Percentiles rank a stretch among this genome's conserved stretches.
phyloP scores from a whole-genome alignment of 1,284 basidiomycete genomes.

The Sporisorium exsertum region DNA sequence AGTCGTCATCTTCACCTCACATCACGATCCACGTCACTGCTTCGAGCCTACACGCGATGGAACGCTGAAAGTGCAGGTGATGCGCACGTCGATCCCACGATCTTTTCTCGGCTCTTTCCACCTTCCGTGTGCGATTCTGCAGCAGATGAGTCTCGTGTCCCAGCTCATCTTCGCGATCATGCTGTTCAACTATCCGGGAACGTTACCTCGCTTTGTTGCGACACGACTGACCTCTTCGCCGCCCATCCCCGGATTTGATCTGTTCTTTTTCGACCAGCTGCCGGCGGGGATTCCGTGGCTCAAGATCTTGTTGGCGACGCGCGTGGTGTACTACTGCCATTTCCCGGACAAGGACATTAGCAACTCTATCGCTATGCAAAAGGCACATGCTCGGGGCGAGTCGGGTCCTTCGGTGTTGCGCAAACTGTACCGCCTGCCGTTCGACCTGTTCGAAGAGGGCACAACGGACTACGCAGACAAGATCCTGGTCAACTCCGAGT shows the following conservation, averaged over 20 bases:
- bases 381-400: conserved; percentile 66
- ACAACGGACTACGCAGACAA: conserved; percentile 91
- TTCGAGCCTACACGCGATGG: conserved; percentile 70
- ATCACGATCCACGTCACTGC: conserved; percentile 79
- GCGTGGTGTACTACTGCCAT: conserved; percentile 96
- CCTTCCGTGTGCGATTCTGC: conserved; percentile 87
- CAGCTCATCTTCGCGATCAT: conserved; percentile 60
- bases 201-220: conserved; percentile 59
- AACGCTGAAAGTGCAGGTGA: conserved; percentile 82
- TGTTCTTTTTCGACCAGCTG: conserved; percentile 94
- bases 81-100: conserved; percentile 82
- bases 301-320: conserved; percentile 76
- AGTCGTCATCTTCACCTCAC: conserved; percentile 93
- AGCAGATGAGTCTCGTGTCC: conserved; percentile 80
- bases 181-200: conserved; percentile 67
- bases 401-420: conserved; percentile 39
- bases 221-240: conserved; percentile 45
- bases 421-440: conserved; percentile 80
- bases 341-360: conserved; percentile 84
- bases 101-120: conserved; percentile 82
- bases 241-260: conserved; percentile 74
- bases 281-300: conserved; percentile 89
- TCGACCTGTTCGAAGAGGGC: conserved; percentile 88
- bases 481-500: conserved; percentile 90
- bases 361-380: conserved; percentile 70